A percentile compares a stretch with the other conserved stretches of the same genome.
Conservation (phyloP, 2,329 filamentous ascomycete genomes). For the Neonectria hederae region DNA sequence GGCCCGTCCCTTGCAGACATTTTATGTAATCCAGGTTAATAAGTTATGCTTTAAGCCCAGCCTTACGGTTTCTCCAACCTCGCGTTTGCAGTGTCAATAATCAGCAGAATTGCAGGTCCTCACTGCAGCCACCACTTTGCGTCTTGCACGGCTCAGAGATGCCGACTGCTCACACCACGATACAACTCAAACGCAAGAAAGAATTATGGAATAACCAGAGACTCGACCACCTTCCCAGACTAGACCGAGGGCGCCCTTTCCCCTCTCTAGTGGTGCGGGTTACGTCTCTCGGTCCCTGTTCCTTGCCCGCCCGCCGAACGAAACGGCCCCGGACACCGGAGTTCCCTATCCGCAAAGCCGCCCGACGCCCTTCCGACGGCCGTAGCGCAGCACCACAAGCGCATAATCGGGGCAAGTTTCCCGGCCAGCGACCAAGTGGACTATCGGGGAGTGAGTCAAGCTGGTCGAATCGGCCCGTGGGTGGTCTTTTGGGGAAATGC, state of each 20-base stretch:
- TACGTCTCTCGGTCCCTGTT: slow-evolving; percentile 12
- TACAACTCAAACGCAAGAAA: neutral
- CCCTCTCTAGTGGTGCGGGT: neutral
- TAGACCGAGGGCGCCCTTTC: neutral
- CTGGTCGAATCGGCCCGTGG: neutral
- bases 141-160: neutral
- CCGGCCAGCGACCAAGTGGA: neutral
- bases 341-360: slow-evolving; percentile 29
- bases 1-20: neutral
- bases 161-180: neutral
- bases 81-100: neutral
- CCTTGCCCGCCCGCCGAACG: slow-evolving; percentile 1
- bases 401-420: neutral
- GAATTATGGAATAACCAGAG: neutral
- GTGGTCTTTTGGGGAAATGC: neutral
- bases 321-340: slow-evolving; percentile 5
- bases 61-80: neutral
- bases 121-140: neutral
- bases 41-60: neutral
- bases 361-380: slow-evolving; percentile 32
- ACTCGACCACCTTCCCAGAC: neutral
- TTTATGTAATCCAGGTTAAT: neutral
- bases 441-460: neutral
- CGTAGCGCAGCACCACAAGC: slow-evolving; percentile 3
- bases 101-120: neutral